Percentiles rank a stretch among this genome's conserved stretches.
Conservation (phyloP, 345 rosid genomes). For the Abelmoschus esculentus region DNA sequence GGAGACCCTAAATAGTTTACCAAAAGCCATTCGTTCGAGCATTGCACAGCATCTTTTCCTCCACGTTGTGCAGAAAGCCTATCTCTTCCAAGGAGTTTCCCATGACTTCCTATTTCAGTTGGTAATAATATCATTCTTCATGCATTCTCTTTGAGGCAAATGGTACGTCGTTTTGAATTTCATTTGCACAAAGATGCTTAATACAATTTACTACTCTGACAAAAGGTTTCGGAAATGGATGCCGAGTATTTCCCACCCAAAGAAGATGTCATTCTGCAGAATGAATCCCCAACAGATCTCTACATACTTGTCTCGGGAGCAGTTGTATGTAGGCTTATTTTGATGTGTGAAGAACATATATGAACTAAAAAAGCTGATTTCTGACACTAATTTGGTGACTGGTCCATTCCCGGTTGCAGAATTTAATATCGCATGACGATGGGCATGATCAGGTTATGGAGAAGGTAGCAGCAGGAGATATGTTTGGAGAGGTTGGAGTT, state of each 20-base stretch:
- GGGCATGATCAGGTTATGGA: conserved; percentile 54
- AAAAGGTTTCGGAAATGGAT: conserved; percentile 79
- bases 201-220: conserved; percentile 15
- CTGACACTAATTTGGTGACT: conserved; percentile 1
- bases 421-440: conserved; percentile 30
- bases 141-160: neutral
- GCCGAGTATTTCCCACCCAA: conserved; percentile 94
- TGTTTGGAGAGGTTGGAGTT: conserved; percentile 83
- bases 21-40: conserved; percentile 89
- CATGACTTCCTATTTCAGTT: conserved; percentile 77
- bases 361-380: neutral
- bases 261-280: conserved; percentile 64
- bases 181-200: conserved; percentile 5
- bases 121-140: conserved; percentile 36
- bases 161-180: neutral
- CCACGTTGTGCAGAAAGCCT: conserved; percentile 42
- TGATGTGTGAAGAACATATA: neutral
- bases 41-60: conserved; percentile 73
- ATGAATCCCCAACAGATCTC: conserved; percentile 74
- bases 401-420: conserved; percentile 35
- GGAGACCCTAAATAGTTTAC: conserved; percentile 66
- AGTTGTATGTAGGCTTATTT: conserved; percentile 41
- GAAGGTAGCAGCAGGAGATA: conserved; percentile 58
- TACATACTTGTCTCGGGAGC: conserved; percentile 81
- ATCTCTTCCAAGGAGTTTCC: conserved; percentile 80